These are phyloP conservation scores for Mesembryanthemum crystallinum DNA, from an alignment of 148 eudicot species.

Conservation along the genomic window DNA sequence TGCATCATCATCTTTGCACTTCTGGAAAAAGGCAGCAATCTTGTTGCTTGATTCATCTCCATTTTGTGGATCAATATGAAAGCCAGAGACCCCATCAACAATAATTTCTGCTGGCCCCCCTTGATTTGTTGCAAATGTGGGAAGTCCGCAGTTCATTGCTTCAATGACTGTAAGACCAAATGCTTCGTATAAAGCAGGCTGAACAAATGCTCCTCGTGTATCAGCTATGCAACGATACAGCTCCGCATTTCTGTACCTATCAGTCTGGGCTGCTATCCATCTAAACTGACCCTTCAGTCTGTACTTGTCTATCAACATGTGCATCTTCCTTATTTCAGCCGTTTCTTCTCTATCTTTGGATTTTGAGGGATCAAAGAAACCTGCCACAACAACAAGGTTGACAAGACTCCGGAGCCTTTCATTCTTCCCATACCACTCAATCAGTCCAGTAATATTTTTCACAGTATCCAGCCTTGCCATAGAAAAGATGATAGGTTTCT, in stretches of 20 bases:
- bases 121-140: conserved; percentile 90
- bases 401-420: conserved; percentile 66
- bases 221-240: conserved; percentile 84
- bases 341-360: conserved; percentile 94
- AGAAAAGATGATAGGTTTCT: conserved; percentile 82
- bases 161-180: conserved; percentile 93
- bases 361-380: conserved; percentile 77
- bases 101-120: conserved; percentile 97
- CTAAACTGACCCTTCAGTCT: conserved; percentile 80
- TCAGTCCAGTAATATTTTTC: conserved; percentile 77
- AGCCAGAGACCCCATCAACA: conserved; percentile 84
- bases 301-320: conserved; percentile 59
- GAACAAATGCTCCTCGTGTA: conserved; percentile 82
- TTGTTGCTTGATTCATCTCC: conserved; percentile 82
- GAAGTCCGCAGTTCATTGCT: conserved; percentile 97
- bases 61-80: conserved; percentile 67
- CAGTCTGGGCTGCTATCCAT: conserved; percentile 96
- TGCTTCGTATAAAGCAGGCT: conserved; percentile 91
- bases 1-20: conserved; percentile 58
- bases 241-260: conserved; percentile 69
- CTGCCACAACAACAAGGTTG: conserved; percentile 84
- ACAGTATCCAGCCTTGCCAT: conserved; percentile 96
- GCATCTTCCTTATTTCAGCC: conserved; percentile 87
- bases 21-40: conserved; percentile 76
- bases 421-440: conserved; percentile 90